Conservation (phyloP, 495 filamentous ascomycete species). For the Talaromyces proteolyticus region DNA sequence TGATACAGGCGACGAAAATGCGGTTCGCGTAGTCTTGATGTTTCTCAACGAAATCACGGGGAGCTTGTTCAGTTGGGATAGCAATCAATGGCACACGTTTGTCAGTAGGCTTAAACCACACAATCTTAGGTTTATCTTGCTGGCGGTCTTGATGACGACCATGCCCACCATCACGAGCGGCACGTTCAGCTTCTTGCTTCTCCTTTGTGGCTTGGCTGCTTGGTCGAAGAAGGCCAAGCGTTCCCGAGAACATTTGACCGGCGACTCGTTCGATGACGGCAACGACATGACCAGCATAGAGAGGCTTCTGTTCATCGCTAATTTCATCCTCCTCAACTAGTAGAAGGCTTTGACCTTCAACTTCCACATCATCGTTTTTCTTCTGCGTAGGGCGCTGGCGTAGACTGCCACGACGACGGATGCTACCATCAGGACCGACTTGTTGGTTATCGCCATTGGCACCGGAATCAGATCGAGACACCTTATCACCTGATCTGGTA, state of each 20-base stretch:
- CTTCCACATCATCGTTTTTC: slow-evolving; percentile 99
- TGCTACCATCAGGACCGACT: slow-evolving; percentile 67
- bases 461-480: slow-evolving; percentile 54
- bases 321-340: slow-evolving; percentile 98
- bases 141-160: slow-evolving; percentile 78
- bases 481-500: slow-evolving; percentile 64
- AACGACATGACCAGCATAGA: slow-evolving; percentile 95
- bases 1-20: slow-evolving; percentile 98
- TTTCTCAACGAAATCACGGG: slow-evolving; percentile 96
- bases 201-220: slow-evolving; percentile 99
- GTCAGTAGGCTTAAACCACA: slow-evolving; percentile 99
- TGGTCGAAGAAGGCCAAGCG: slow-evolving; percentile 84
- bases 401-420: slow-evolving; percentile 88
- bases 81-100: slow-evolving; percentile 97
- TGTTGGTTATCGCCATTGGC: slow-evolving; percentile 59
- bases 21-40: slow-evolving; percentile 95
- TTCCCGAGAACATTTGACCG: slow-evolving; percentile 98
- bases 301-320: slow-evolving; percentile 93
- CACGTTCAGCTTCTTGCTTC: slow-evolving; percentile 96
- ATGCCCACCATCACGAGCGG: slow-evolving; percentile 75
- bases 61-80: slow-evolving; percentile 96
- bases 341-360: slow-evolving; percentile 93
- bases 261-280: slow-evolving; percentile 95
- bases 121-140: slow-evolving; percentile 98
- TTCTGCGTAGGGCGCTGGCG: slow-evolving; percentile 97